phyloP scores from a whole-genome alignment of 768 basidiomycete species.

The Ephemerocybe angulata region DNA sequence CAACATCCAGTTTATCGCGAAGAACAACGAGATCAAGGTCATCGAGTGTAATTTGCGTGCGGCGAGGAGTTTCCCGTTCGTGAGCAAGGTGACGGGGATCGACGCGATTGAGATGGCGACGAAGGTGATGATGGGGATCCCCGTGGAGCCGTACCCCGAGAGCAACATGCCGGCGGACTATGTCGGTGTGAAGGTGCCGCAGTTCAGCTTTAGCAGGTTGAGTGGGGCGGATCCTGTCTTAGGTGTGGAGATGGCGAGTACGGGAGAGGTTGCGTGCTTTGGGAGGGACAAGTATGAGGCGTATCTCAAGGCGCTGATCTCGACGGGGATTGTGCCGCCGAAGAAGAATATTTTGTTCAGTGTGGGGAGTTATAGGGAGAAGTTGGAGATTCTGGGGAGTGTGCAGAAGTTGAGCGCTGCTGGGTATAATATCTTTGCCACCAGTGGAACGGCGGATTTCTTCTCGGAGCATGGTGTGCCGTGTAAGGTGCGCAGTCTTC shows the following conservation, averaged over 20 bases:
- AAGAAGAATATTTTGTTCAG: slow-evolving; percentile 98
- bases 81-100: slow-evolving; percentile 95
- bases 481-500: slow-evolving; percentile 64
- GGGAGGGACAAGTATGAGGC: slow-evolving; percentile 98
- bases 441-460: slow-evolving; percentile 96
- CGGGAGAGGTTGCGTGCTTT: slow-evolving; percentile 98
- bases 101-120: slow-evolving; percentile 99
- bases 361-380: slow-evolving; percentile 95
- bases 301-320: slow-evolving; percentile 94
- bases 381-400: slow-evolving; percentile 91
- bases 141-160: slow-evolving; percentile 89
- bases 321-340: slow-evolving; percentile 90
- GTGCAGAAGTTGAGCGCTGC: slow-evolving; percentile 92
- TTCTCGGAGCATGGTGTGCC: slow-evolving; percentile 94
- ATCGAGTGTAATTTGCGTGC: slow-evolving; percentile 99
- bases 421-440: slow-evolving; percentile 96
- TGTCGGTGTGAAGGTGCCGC: slow-evolving; percentile 99
- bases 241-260: slow-evolving; percentile 99
- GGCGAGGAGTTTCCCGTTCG: slow-evolving; percentile 97
- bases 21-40: slow-evolving; percentile 99
- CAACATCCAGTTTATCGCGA: slow-evolving; percentile 99
- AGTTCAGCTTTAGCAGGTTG: slow-evolving; percentile 96
- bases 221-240: slow-evolving; percentile 97
- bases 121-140: slow-evolving; percentile 93
- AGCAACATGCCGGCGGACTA: slow-evolving; percentile 85